Base-by-base conservation (phyloP, 768 basidiomycete genomes). In the Sarcodon aspratus region DNA sequence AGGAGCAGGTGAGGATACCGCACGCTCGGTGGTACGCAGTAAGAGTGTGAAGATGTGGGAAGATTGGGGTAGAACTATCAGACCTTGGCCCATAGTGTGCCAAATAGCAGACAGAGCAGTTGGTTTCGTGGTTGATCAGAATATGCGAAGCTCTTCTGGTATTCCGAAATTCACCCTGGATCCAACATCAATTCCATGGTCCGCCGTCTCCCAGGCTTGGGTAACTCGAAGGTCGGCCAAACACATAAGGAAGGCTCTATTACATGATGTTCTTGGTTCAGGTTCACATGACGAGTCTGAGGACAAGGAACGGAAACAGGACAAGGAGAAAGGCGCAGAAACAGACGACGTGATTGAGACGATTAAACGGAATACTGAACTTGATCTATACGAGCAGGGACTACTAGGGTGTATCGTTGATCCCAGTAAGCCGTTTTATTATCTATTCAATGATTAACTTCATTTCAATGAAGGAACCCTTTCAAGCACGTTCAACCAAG, bases 391-490 rank as follows among this genome's bases (percentile, higher is more conserved):
- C 54, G 92, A 96, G 65, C 78, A 84, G 54, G 70, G 83, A 46
- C 63, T 97, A 40, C 60, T 97, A 44, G 69, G 82, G 3, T 94
- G 88, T 55, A 94, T 97, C 51, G 87, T 97, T 18, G 83, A 97
- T 64, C 64, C 88, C 33, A 71, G 84, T 81, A 62, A 60, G 74
- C 58, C 56, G 11, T 36, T 40, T 33, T 32, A 18, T 44, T 34
- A 7, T 6, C 35, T 38, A 13, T 37, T 33, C 33, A 38, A 50
- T 21, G 49, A 36, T 55, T 37, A 40, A 54, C 49, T 50, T 44
- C 47, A 48, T 54, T 40, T 45, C 37, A 52, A 44, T 44, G 6
- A 50, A 89, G 87, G 64, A 27, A 70, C 84, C 0, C 80, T 92
- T 68, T 75, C 82, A 10, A 94, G 92, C 7, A 80, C 86, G 0